Base-by-base conservation (phyloP, 1,284 basidiomycete species). In the Anthracocystis panici-leucophaei region DNA sequence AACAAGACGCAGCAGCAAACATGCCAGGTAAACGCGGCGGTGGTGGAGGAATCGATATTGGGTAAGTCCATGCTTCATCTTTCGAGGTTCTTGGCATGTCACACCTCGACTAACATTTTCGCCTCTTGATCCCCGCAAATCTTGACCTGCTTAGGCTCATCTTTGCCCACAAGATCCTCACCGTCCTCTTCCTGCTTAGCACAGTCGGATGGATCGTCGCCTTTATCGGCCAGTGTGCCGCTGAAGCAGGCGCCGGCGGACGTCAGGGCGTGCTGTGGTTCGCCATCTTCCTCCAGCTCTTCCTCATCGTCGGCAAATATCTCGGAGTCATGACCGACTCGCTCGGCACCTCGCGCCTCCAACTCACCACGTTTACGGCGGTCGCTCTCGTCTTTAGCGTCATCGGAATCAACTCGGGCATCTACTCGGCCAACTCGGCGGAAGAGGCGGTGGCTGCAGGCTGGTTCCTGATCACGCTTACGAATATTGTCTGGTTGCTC, bases 181-280 rank as follows among this genome's bases (percentile, higher is more conserved):
- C 95, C 41, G 91, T 92, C 84, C 96, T 95, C 2, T 91, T 91
- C 70, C 89, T 94, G 65, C 89, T 97, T 53, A 89, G 92, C 45
- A 86, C 92, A 67, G 91, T 94, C 68, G 93, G 91, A 68, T 98
- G 95, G 95, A 90, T 96, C 82, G 90, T 93, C 51, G 94, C 95
- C 1, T 97, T 97, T 87, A 91, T 97, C 81, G 90, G 90, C 16
- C 93, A 82, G 77, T 73, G 66, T 59, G 77, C 75, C 27, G 75
- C 78, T 21, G 75, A 83, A 70, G 76, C 83, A 40, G 69, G 72
- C 31, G 45, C 60, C 3, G 54, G 54, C n/a, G 55, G 48, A 6
- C 25, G 27, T 3, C 92, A 92, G 63, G 92, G 92, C 52, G 87
- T 89, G 0, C 88, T 93, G 53, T 98, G 95, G 95, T 99, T 97